phyloP scores from a whole-genome alignment of 1,284 basidiomycete genomes.

The Pyrrhoderma noxium region DNA sequence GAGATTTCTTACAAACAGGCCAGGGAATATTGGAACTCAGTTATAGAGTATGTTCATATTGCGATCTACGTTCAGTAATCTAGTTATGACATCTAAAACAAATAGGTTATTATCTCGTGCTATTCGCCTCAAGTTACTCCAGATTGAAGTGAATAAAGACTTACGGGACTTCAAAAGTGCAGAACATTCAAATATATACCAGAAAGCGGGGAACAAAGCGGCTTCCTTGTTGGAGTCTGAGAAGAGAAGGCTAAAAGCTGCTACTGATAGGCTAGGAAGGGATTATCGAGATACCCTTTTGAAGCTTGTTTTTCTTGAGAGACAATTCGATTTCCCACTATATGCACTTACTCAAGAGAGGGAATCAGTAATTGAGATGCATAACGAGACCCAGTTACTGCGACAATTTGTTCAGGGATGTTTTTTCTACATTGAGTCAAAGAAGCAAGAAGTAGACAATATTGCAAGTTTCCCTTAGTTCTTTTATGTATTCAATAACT shows the following conservation, averaged over 20 bases:
- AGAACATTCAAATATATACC: constrained; percentile 4
- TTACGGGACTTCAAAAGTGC: constrained; percentile 3
- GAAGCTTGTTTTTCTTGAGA: constrained; percentile 3
- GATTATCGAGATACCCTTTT: constrained; percentile 1
- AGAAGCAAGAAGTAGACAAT: not conserved
- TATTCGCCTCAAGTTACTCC: not conserved
- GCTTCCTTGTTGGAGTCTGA: not conserved
- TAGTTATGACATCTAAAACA: not conserved
- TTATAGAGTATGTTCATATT: not conserved
- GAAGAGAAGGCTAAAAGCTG: not conserved
- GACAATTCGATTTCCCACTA: constrained; percentile 12
- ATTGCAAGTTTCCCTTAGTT: constrained; percentile 4
- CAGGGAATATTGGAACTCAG: constrained; percentile 1
- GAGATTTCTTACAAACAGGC: constrained; percentile 7
- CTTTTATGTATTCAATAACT: not conserved
- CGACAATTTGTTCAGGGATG: not conserved
- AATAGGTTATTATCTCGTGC: not conserved
- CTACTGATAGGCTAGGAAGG: not conserved
- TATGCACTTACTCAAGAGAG: not conserved
- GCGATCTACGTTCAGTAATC: too few species aligned
- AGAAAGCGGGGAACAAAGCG: constrained; percentile 2
- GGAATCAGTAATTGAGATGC: not conserved
- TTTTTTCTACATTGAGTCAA: constrained; percentile 5
- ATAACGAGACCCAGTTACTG: not conserved
- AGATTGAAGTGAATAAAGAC: not conserved